Conservation (phyloP, 208 protist species). For the Leishmania tarentolae region DNA sequence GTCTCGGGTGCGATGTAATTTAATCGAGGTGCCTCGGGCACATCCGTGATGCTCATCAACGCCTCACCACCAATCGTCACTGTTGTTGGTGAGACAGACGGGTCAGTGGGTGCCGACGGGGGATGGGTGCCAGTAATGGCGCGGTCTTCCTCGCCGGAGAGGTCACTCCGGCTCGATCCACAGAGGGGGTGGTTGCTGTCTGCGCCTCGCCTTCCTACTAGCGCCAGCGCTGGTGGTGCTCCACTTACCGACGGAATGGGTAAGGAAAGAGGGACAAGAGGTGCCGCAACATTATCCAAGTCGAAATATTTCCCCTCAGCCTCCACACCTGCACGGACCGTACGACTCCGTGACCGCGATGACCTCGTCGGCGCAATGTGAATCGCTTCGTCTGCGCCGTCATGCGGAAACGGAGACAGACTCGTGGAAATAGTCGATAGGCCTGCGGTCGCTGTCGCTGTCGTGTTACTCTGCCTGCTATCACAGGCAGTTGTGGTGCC, state of each 20-base stretch:
- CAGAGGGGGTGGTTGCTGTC: not conserved
- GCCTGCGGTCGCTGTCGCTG: not conserved
- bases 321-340: not conserved
- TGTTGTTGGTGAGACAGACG: conserved; percentile 7
- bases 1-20: not conserved
- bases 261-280: not conserved
- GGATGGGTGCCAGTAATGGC: not conserved
- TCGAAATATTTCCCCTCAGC: conserved; percentile 29
- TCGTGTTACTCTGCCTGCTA: no score
- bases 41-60: conserved; percentile 7
- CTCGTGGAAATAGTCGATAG: not conserved
- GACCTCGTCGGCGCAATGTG: not conserved
- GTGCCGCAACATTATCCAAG: not conserved
- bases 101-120: conserved; percentile 3
- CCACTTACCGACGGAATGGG: not conserved
- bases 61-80: conserved; percentile 14
- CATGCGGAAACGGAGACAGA: not conserved
- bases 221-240: not conserved
- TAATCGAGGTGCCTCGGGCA: not conserved
- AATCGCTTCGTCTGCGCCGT: not conserved
- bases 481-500: not conserved
- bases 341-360: not conserved
- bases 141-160: conserved; percentile 10
- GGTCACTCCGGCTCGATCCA: conserved; percentile 8
- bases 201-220: not conserved